Base-by-base conservation (phyloP, 75 land plant genomes). In the Picea sitchensis region DNA sequence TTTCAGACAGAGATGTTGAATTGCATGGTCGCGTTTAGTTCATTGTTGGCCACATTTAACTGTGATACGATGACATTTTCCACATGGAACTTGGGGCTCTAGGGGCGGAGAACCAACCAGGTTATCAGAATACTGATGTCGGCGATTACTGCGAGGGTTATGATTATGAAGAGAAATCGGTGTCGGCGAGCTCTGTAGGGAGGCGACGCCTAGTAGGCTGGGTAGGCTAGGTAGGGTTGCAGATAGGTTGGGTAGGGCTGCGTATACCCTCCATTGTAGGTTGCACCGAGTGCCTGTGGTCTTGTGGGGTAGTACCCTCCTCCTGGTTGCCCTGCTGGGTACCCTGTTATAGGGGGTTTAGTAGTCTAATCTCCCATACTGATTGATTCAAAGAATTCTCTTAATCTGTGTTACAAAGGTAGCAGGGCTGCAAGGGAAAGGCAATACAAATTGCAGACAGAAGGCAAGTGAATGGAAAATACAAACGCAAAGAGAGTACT, bases 41-140 rank as follows among this genome's bases (percentile, higher is more conserved):
- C 65, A 73, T 65, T 64, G 12, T 14, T 59, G 79, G n/a, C 76
- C 17, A 86, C 81, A 79, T 59, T 67, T 72, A 86, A 58, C 32
- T 58, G 65, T 23, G 87, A 76, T 59, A 83, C 51, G 79, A 54
- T 84, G 65, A 74, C 95, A 74, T 77, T 75, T 20, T 76, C 64
- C 38, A 85, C 91, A 73, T 87, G 64, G 83, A 84, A 87, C 54
- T 83, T 83, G 75, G 88, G 57, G 57, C 56, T 34, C 57, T 78
- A 61, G 20, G 92, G 94, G 26, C 83, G 84, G 67, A 87, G 58
- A 21, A 83, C 87, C 23, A 95, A 87, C 84, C 86, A 93, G 14
- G 91, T 65, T 54, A 95, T 77, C 78, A 95, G 82, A 13, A 86
- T 54, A 69, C 88, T 78, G 72, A 93, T 32, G 67, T 92, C 95